Percentiles rank a stretch among this genome's conserved stretches.
Conservation (phyloP, 2,329 filamentous ascomycete species). For the Sarocladiaceae sp. region DNA sequence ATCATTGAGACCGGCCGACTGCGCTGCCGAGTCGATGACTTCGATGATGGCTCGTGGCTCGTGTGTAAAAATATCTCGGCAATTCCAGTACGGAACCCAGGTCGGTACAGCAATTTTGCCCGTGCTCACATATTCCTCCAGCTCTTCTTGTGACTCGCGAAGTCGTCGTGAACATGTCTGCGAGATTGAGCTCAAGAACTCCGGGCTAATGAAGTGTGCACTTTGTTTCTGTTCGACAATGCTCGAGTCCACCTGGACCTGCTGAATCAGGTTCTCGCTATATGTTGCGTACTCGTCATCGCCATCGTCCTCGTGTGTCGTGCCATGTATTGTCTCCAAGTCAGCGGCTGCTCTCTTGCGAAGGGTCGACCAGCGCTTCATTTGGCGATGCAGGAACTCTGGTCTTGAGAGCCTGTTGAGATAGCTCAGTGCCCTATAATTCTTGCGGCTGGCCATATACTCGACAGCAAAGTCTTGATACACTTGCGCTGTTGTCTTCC, state of each 20-base stretch:
- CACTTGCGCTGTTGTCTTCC: constrained; percentile 1
- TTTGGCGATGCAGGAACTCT: not conserved
- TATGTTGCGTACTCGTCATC: not conserved
- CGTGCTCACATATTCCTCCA: not conserved
- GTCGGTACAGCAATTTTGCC: not conserved
- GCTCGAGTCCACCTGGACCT: not conserved
- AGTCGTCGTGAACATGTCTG: not conserved
- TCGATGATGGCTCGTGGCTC: constrained; percentile 5
- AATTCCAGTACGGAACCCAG: constrained; percentile 7
- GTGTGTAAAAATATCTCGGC: not conserved
- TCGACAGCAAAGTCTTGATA: constrained; percentile 6
- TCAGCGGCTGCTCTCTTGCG: not conserved
- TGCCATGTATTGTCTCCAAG: not conserved
- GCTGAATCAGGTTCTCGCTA: not conserved
- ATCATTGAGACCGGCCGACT: too few relatives aligned
- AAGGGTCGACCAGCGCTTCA: not conserved
- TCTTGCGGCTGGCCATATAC: not conserved
- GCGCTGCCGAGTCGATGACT: not conserved
- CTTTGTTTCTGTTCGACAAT: not conserved
- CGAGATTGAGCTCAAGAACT: not conserved
- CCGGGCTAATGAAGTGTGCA: not conserved
- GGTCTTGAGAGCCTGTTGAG: not conserved
- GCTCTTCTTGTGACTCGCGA: not conserved
- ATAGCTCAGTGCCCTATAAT: constrained; percentile 7
- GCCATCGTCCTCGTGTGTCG: not conserved